phyloP scores from a whole-genome alignment of 345 rosid genomes.

The Gossypium turneri region DNA sequence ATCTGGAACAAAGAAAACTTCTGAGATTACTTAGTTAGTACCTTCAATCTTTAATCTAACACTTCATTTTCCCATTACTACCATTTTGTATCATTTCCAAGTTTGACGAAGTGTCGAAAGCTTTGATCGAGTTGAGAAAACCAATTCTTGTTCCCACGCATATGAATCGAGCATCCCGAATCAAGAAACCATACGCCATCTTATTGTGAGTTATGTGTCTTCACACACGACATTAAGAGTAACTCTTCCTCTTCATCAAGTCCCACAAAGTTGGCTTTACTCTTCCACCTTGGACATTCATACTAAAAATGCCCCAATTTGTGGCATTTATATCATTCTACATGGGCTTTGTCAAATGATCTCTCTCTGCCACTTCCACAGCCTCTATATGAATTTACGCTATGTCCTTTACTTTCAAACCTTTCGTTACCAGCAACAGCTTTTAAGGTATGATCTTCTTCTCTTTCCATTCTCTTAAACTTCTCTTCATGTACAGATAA shows the following conservation, averaged over 20 bases:
- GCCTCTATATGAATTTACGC: neutral
- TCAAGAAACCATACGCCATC: neutral
- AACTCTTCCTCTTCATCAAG: neutral
- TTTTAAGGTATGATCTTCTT: neutral
- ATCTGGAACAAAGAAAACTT: too few species aligned
- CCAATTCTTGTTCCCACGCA: neutral
- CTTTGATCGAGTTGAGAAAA: neutral
- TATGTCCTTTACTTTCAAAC: neutral
- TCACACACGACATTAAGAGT: neutral
- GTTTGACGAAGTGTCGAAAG: neutral
- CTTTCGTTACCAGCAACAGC: accelerated
- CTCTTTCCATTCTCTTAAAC: neutral
- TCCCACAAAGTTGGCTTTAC: neutral
- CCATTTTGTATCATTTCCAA: too few species aligned
- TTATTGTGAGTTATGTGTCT: too few species aligned
- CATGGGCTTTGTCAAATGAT: neutral
- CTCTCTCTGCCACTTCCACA: neutral
- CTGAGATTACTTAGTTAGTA: too few species aligned
- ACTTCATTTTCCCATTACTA: too few species aligned
- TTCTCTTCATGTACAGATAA: neutral
- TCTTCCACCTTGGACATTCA: neutral
- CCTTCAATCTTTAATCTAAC: too few species aligned
- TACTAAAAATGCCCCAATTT: neutral
- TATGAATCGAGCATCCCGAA: neutral
- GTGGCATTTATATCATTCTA: neutral